Base-by-base conservation (phyloP, 345 rosid species). In the Eucalyptus sideroxylon region DNA sequence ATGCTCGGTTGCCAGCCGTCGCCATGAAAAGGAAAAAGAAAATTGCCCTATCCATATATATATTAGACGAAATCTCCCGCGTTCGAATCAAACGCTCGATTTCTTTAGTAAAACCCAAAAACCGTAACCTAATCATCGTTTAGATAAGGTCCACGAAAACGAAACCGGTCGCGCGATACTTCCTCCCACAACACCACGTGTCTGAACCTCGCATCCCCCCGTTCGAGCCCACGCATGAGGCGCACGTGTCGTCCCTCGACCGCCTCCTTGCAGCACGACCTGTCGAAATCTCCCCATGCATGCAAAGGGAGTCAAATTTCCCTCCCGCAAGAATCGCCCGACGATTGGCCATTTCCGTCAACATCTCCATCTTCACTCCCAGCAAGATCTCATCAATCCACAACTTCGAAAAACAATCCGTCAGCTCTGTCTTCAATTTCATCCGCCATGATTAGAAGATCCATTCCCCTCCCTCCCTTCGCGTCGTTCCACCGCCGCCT, bases 1-100 rank as follows among this genome's bases (percentile, higher is more conserved):
- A 0, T 55, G 59, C 2, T 0, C 23, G 3, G 9, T 55, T 0
- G 0, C 2, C 0, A 21, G 10, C 5, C 5, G 0, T 53, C 59
- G 1, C 1, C 10, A 21, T 55, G 5, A 21, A 19, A 53, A 51
- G 7, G 9, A 13, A 6, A 17, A 51, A 3, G 23, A 4, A 56
- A 40, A 1, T 2, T 2, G 44, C 65, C 65, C 65, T 47, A 47
- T 47, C 50, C 50, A 47, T 47, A 11, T 47, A 11, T 47, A 47
- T 47, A 47, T 47, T 11, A 47, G 50, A 47, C 50, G 14, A 9
- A 59, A 24, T 59, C n/a, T 6, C 14, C 65, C 65, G 5, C 9
- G 2, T 4, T 4, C 37, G 9, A 62, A 30, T 62, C 72, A 30
- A 62, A 30, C 19, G 19, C 72, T 4, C 34, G 17, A 62, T 62